Conservation (phyloP, 208 protist genomes). For the Leptomonas pyrrhocoris region DNA sequence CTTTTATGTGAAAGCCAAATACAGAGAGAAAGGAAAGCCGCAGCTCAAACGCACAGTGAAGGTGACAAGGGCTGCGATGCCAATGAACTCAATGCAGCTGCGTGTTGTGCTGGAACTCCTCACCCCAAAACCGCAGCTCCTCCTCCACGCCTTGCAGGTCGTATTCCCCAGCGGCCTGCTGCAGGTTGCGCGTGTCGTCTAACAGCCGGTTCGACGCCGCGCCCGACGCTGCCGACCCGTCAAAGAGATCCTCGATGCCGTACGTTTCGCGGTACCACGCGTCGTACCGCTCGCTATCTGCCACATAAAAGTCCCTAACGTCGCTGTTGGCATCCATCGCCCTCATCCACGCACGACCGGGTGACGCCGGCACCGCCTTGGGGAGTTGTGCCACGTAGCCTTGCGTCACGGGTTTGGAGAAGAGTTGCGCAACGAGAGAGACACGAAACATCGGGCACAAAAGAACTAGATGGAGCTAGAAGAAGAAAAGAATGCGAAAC, state of each 20-base stretch:
- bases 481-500: neutral
- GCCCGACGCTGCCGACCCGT: constrained; percentile 69
- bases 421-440: constrained; percentile 38
- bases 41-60: constrained; percentile 15
- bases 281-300: constrained; percentile 69
- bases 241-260: constrained; percentile 62
- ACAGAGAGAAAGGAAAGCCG: constrained; percentile 13
- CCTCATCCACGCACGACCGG: constrained; percentile 52
- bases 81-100: constrained; percentile 40
- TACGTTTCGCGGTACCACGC: constrained; percentile 84
- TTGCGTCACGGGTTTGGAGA: constrained; percentile 80
- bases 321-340: constrained; percentile 67
- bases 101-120: constrained; percentile 66
- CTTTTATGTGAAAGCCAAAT: neutral
- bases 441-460: constrained; percentile 32
- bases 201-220: constrained; percentile 58
- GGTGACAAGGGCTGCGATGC: neutral
- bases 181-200: constrained; percentile 58
- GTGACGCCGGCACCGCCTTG: constrained; percentile 26
- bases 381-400: constrained; percentile 76
- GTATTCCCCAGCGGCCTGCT: constrained; percentile 39
- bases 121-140: constrained; percentile 60
- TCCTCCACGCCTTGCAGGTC: constrained; percentile 57
- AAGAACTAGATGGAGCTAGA: neutral
- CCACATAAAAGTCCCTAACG: constrained; percentile 58